Base-by-base conservation (phyloP, 495 filamentous ascomycete genomes). In the Neurospora sp. region DNA sequence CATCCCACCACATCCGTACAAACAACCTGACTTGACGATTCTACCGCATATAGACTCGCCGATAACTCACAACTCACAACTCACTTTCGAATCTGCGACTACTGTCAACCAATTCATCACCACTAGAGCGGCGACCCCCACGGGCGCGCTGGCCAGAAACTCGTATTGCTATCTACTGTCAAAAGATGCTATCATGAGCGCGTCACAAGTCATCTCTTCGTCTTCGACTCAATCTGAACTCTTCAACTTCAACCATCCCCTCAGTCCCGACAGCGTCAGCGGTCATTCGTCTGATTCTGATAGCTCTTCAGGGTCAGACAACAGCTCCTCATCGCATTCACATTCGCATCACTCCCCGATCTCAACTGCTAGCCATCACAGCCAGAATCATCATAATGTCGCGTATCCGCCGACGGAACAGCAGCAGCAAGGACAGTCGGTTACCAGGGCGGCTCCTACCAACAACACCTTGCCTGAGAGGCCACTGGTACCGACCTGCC, bases 401-500 rank as follows among this genome's bases (percentile, higher is more conserved):
- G 27, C 14, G 14, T 17, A 65, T 9, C 53, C 27, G 7, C 4
- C 53, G 27, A 35, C 53, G 27, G 27, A 65, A 14, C 53, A 61
- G 27, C 53, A 65, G 31, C 53, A 65, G 7, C 53, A 61, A 7
- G 53, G 27, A 17, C 53, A 65, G 27, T 1, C 53, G 6, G 27
- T 65, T 65, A 35, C 53, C 12, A 65, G 27, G 27, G 6, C 53
- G 27, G 16, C 53, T 7, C 53, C 22, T 8, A 65, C 12, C 27
- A 35, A 35, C 27, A 65, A 61, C 16, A 59, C 22, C 8, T 16
- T 44, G n/a, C 45, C 73, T 16, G 71, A 78, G 7, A 73, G 74
- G 6, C 75, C 74, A 3, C 40, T 78, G 16, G 75, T 85, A 73
- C 78, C 81, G 61, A 37, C 84, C 40, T 76, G 73, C 61, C 40